Conservation (phyloP, 805 yeast genomes). For the Suhomyces tanzawaensis region DNA sequence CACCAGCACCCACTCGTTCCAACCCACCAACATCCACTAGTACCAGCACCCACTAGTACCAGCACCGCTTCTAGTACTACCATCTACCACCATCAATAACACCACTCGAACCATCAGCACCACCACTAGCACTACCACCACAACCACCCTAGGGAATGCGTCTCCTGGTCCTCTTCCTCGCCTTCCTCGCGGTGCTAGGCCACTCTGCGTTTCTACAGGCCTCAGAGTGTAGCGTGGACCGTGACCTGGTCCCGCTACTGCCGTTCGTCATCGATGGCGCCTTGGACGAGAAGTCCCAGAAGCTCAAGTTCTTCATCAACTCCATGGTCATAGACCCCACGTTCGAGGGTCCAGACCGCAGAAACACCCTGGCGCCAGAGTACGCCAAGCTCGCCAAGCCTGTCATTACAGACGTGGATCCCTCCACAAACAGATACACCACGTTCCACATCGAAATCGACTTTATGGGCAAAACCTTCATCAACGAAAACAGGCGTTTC, state of each 20-base stretch:
- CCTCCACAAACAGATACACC: conserved; percentile 45
- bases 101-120: no score
- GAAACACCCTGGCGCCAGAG: background rate
- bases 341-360: conserved; percentile 1
- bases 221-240: no score
- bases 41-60: no score
- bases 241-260: conserved; percentile 12
- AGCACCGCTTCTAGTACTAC: no score
- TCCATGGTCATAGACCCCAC: conserved; percentile 20
- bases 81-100: no score
- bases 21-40: no score
- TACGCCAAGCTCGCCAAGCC: conserved; percentile 6
- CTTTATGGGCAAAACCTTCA: conserved; percentile 42
- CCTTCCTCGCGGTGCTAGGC: no score
- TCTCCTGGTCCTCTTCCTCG: no score
- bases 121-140: no score
- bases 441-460: conserved; percentile 46
- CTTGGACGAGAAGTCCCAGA: conserved; percentile 27
- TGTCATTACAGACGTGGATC: conserved; percentile 43
- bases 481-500: conserved; percentile 40
- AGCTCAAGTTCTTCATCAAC: conserved; percentile 35
- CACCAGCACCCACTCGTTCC: no score
- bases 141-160: no score
- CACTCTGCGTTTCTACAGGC: no score
- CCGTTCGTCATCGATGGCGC: conserved; percentile 35